phyloP scores from a whole-genome alignment of 805 yeast genomes.

The Wickerhamiella cacticola region DNA sequence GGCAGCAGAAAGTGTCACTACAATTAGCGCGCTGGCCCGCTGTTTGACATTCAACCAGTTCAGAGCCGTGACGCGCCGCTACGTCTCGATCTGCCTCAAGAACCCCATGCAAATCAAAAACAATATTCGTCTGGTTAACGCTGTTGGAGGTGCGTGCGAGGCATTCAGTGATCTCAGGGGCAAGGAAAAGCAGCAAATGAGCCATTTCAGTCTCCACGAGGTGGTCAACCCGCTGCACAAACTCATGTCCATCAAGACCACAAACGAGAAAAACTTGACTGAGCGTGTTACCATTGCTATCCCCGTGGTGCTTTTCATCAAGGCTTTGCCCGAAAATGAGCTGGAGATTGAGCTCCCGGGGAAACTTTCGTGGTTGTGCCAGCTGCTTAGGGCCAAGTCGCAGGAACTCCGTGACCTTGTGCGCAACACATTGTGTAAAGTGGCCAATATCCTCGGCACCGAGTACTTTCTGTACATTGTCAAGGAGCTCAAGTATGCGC shows the following conservation, averaged over 20 bases:
- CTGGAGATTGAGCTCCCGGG: constrained; percentile 62
- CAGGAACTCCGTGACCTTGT: constrained; percentile 83
- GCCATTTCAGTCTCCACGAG: constrained; percentile 41
- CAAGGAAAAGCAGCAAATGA: constrained; percentile 30
- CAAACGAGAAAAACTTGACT: constrained; percentile 70
- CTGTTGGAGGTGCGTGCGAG: constrained; percentile 18
- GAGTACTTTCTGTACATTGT: constrained; percentile 60
- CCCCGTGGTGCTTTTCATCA: constrained; percentile 56
- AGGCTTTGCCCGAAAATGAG: constrained; percentile 46
- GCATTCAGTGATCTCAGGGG: constrained; percentile 13
- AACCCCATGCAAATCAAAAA: constrained; percentile 43
- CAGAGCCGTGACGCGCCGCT: constrained; percentile 60
- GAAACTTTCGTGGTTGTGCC: constrained; percentile 73
- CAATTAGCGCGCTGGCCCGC: constrained; percentile 48
- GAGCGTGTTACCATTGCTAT: constrained; percentile 70
- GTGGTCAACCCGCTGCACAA: constrained; percentile 51
- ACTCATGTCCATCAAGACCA: constrained; percentile 35
- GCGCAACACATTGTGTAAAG: constrained; percentile 58
- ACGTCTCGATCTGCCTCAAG: constrained; percentile 38
- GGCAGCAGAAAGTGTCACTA: constrained; percentile 38
- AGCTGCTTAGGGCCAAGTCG: constrained; percentile 69
- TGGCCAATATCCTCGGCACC: constrained; percentile 57
- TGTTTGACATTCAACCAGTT: constrained; percentile 68
- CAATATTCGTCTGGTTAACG: constrained; percentile 38
- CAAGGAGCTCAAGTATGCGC: constrained; percentile 63